Percentiles rank a stretch among this genome's conserved stretches.
phyloP scores from a whole-genome alignment of 306 rosid genomes.

The Coriaria nepalensis region DNA sequence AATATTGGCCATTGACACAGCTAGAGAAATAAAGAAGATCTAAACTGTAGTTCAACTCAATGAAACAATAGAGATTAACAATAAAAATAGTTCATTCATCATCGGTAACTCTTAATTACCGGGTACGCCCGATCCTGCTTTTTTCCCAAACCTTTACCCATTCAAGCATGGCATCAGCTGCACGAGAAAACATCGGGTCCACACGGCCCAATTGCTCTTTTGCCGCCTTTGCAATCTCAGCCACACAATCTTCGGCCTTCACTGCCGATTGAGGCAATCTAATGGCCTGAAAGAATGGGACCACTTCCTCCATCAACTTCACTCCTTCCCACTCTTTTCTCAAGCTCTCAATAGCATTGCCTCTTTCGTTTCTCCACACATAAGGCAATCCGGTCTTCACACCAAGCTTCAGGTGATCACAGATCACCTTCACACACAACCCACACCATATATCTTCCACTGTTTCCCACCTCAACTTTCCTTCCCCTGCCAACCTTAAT shows the following conservation, averaged over 20 bases:
- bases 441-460: slow-evolving; percentile 94
- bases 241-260: slow-evolving; percentile 62
- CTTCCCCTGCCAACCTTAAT: slow-evolving; percentile 69
- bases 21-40: slow-evolving; percentile 3
- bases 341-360: slow-evolving; percentile 73
- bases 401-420: slow-evolving; percentile 74
- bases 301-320: slow-evolving; percentile 86
- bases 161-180: slow-evolving; percentile 74
- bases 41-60: background rate
- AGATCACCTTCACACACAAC: slow-evolving; percentile 70
- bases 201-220: slow-evolving; percentile 70
- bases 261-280: slow-evolving; percentile 47
- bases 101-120: background rate
- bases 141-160: slow-evolving; percentile 86
- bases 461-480: slow-evolving; percentile 93
- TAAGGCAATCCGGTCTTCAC: slow-evolving; percentile 88
- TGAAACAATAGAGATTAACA: background rate
- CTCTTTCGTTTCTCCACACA: slow-evolving; percentile 83
- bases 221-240: slow-evolving; percentile 58
- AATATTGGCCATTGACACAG: background rate
- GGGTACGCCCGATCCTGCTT: slow-evolving; percentile 26
- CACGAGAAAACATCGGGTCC: slow-evolving; percentile 55
- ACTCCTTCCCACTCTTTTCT: slow-evolving; percentile 99
- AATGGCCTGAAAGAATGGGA: slow-evolving; percentile 87
- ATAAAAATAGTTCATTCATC: slow-evolving; percentile 1